phyloP scores from a whole-genome alignment of 2,329 filamentous ascomycete genomes.

The Cladosporium phlei region DNA sequence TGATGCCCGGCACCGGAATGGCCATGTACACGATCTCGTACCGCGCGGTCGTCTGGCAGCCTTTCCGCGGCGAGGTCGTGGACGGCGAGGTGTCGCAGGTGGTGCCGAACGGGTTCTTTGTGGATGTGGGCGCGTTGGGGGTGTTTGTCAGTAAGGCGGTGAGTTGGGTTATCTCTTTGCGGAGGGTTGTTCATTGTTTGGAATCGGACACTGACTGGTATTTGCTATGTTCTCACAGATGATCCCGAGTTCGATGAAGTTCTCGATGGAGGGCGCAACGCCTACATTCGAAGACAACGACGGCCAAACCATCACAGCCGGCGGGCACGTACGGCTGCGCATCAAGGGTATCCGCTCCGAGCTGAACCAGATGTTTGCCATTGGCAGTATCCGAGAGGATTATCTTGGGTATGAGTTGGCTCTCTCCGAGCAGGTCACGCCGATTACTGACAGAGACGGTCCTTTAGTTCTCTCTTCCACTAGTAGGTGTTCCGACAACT shows the following conservation, averaged over 20 bases:
- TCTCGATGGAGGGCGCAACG: conserved; percentile 92
- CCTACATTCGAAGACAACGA: conserved; percentile 94
- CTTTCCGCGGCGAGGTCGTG: conserved; percentile 97
- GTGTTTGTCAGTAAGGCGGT: conserved; percentile 81
- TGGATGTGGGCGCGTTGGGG: conserved; percentile 70
- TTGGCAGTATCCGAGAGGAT: conserved; percentile 88
- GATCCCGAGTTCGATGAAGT: conserved; percentile 88
- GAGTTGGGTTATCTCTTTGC: conserved; percentile 52
- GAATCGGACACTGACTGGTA: background rate
- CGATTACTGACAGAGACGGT: conserved; percentile 1
- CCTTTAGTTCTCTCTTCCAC: conserved; percentile 7
- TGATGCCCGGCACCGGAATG: conserved; percentile 83
- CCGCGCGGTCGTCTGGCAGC: conserved; percentile 93
- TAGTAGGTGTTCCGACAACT: background rate
- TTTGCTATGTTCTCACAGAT: conserved; percentile 51
- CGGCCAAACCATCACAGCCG: conserved; percentile 88
- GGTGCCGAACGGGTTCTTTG: conserved; percentile 87
- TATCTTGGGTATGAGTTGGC: conserved; percentile 30
- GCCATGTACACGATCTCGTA: conserved; percentile 95
- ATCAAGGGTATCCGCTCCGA: conserved; percentile 91
- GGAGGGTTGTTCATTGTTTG: conserved; percentile 18
- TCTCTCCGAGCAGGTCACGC: background rate
- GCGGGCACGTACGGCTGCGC: conserved; percentile 88
- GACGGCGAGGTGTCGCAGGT: conserved; percentile 91
- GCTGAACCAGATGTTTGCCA: conserved; percentile 91